Evolutionary conservation across 2,329 filamentous ascomycete genomes (phyloP).

Genomic region (Clonostachys rhizophaga): DNA sequence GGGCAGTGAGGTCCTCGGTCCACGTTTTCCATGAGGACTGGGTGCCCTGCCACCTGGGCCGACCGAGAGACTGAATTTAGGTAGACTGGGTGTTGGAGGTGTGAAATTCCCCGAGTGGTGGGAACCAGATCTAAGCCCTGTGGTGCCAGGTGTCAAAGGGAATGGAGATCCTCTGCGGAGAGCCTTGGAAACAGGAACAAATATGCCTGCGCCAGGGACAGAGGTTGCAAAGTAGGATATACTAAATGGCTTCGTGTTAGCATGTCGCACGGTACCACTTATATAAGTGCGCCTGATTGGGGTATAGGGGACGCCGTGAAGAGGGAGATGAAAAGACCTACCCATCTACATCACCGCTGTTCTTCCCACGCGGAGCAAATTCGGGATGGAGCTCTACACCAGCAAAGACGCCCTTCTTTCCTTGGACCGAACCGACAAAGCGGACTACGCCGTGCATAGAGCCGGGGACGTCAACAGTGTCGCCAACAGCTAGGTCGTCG

Average conservation of each 20-base stretch:
- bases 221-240: conserved; percentile 78
- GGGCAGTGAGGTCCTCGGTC: conserved; percentile 72
- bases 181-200: conserved; percentile 81
- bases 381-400: conserved; percentile 84
- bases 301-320: not conserved
- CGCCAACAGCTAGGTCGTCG: conserved; percentile 65
- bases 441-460: conserved; percentile 88
- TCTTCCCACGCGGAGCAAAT: conserved; percentile 83
- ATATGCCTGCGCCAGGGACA: conserved; percentile 81
- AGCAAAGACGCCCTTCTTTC: conserved; percentile 87
- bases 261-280: not conserved
- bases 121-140: conserved; percentile 44
- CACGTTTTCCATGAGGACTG: conserved; percentile 71
- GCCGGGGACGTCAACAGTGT: conserved; percentile 85
- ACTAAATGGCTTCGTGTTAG: conserved; percentile 25
- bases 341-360: conserved; percentile 95
- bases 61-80: conserved; percentile 86
- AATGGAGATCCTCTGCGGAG: conserved; percentile 58
- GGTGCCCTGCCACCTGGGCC: conserved; percentile 64
- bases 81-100: conserved; percentile 59
- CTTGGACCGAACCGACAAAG: conserved; percentile 81
- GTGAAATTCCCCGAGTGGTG: conserved; percentile 59
- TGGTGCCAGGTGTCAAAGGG: conserved; percentile 60
- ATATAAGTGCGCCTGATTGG: not conserved
- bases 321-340: conserved; percentile 33